A percentile compares a stretch with the other conserved stretches of the same genome.
Evolutionary conservation across 2,329 filamentous ascomycete species (phyloP).

Genomic region (Colletotrichum chrysophilum): DNA sequence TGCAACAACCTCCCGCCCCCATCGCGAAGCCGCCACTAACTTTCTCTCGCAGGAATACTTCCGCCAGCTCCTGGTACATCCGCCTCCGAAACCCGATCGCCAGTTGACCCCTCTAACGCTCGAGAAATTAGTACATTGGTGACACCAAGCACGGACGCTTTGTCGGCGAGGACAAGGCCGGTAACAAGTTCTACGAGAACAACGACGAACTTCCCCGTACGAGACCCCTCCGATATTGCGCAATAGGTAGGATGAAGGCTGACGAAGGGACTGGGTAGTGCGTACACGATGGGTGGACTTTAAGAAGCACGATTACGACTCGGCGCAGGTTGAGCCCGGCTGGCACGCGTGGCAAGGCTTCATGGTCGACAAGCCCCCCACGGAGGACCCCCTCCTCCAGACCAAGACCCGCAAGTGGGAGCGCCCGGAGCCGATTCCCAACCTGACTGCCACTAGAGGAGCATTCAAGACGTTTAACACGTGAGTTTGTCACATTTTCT

Average conservation of each 20-base stretch:
- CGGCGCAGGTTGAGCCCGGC: slow-evolving; percentile 88
- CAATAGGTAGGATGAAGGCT: slow-evolving; percentile 7
- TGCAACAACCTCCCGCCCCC: slow-evolving; percentile 19
- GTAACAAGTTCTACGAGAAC: slow-evolving; percentile 99
- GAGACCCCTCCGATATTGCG: slow-evolving; percentile 33
- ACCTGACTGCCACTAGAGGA: slow-evolving; percentile 75
- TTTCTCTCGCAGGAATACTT: slow-evolving; percentile 73
- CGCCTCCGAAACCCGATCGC: slow-evolving; percentile 19
- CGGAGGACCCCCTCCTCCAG: slow-evolving; percentile 74
- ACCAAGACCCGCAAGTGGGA: slow-evolving; percentile 78
- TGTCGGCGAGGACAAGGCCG: slow-evolving; percentile 85
- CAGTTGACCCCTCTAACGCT: slow-evolving; percentile 21
- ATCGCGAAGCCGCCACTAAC: slow-evolving; percentile 10
- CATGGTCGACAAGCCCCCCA: slow-evolving; percentile 84
- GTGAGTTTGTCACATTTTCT: slow-evolving; percentile 60
- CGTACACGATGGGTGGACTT: slow-evolving; percentile 98
- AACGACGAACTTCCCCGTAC: slow-evolving; percentile 88
- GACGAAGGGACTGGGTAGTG: slow-evolving; percentile 56
- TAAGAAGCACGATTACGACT: slow-evolving; percentile 83
- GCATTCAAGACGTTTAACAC: slow-evolving; percentile 96
- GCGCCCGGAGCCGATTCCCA: slow-evolving; percentile 71
- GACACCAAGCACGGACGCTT: slow-evolving; percentile 94
- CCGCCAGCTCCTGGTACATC: slow-evolving; percentile 89
- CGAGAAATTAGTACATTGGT: slow-evolving; percentile 62
- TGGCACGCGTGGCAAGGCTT: slow-evolving; percentile 99